Evolutionary conservation across 176 grass and related monocot species (phyloP), one percentile per base, ranked within the genome.

Genomic region (Pontederia crassipes): DNA sequence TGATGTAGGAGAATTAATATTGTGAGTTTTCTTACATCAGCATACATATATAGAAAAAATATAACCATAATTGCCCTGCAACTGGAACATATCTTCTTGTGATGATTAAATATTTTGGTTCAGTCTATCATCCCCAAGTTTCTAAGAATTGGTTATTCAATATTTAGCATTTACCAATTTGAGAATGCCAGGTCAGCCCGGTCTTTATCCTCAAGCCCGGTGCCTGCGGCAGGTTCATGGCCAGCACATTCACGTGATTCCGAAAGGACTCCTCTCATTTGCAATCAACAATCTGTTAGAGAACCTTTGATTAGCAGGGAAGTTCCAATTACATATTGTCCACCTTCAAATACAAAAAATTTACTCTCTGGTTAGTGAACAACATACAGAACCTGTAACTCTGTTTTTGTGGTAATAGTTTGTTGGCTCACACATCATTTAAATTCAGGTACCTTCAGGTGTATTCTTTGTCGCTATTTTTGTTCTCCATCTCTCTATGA

Each of bases 201-300:
- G 69, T 98, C 88, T 66, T 69, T 98, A 50, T 89, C 93, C 27
- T 89, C 70, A 14, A 98, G 88, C 58, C 93, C 88, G 46, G 57
- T 92, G 63, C 82, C 84, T 45, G 78, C 57, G 52, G 29, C 74
- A 53, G 74, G 84, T 57, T 71, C 77, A 77, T 92, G 93, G 93
- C 70, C 81, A 57, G 64, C 66, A 61, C 70, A 68, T 52, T 62
- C 48, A 5, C 28, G 8, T 57, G 59, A 74, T 61, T 55, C 58
- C 55, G 56, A 64, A 61, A 74, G 65, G 50, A 75, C 67, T 58
- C 55, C 83, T 67, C 64, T 69, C 59, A 70, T 13, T 10, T 64
- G 75, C 59, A 58, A 79, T 14, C 72, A 73, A 59, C 15, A 40
- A 46, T 20, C 17, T 55, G 50, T 51, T 11, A 68, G 29, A 45